Base-by-base conservation (phyloP, 257 asterid genomes). In the Striga asiatica region DNA sequence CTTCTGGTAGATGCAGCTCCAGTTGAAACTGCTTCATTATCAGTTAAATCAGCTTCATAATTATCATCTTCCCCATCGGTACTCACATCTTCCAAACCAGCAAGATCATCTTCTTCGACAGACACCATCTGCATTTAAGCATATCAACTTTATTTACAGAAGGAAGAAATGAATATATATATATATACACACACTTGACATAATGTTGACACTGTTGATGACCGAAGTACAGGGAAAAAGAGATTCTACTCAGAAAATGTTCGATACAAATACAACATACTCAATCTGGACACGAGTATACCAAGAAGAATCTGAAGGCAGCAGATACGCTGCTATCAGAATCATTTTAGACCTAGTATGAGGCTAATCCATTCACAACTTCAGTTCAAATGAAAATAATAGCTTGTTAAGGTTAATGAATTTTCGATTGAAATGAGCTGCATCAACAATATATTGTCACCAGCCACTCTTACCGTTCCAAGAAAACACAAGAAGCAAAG, bases 91-190 rank as follows among this genome's bases (percentile, higher is more conserved):
- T 86, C 96, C 70, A 86, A 67, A 57, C 95, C 96, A 71, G 97
- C 98, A 76, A 84, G 94, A 69, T 82, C 98, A 68, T 87, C 98
- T 31, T 91, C 96, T 73, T 87, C 98, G 47, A 91, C 89, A 50
- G 96, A 77, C 48, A 84, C 89, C 98, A 87, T 91, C 98, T 91
- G 83, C 52, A 69, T 46, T 67, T 56, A 35, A 65, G 56, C 60
- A 68, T 58, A 51, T 48, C 24, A 46, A 66, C 35, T 29, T 0
- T 0, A 29, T 29, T 5, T 29, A 29, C 35, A 29, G 35, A 29
- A 29, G 2, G 35, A 29, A 5, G 9, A 29, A n/a, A n/a, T n/a
- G n/a, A n/a, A n/a, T n/a, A n/a, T n/a, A n/a, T n/a, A n/a, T n/a
- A n/a, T n/a, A n/a, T n/a, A n/a, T n/a, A n/a, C n/a, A n/a, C n/a